Evolutionary conservation across 352 stramenopile genomes (phyloP).

Genomic region (Phytopythium aichiense): DNA sequence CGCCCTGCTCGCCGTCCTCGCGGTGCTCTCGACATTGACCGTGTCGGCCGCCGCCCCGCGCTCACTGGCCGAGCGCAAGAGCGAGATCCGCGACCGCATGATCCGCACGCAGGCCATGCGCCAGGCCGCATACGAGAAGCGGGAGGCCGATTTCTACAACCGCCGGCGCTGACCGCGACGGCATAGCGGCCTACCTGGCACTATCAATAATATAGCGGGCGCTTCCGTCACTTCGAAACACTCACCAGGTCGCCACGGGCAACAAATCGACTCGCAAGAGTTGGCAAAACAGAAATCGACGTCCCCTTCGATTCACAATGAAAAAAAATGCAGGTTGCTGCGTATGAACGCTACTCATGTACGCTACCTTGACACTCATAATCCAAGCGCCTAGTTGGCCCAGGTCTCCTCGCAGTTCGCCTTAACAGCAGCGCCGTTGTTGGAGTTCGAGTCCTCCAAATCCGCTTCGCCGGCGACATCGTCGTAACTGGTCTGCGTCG

Average conservation of each 20-base stretch:
- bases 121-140: constrained; percentile 16
- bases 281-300: background rate
- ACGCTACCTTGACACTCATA: background rate
- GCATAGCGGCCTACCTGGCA: too few relatives aligned
- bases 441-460: too few relatives aligned
- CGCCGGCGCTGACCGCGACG: constrained; percentile 1
- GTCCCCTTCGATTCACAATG: background rate
- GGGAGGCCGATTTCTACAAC: constrained; percentile 21
- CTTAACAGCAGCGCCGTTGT: background rate
- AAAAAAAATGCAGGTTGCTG: background rate
- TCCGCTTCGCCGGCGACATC: constrained; percentile 1
- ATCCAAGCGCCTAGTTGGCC: background rate
- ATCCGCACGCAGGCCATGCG: constrained; percentile 15
- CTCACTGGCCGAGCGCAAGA: constrained; percentile 15
- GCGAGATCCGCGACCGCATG: constrained; percentile 17
- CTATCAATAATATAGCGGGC: too few relatives aligned
- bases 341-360: background rate
- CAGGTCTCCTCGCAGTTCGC: background rate
- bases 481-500: background rate
- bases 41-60: constrained; percentile 5
- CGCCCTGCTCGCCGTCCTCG: constrained; percentile 9
- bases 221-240: background rate
- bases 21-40: background rate
- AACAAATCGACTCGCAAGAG: too few relatives aligned
- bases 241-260: too few relatives aligned